Percentiles rank a stretch among this genome's conserved stretches.
Evolutionary conservation across 108 stramenopile genomes (phyloP).

Genomic region (Nitzschia palea): DNA sequence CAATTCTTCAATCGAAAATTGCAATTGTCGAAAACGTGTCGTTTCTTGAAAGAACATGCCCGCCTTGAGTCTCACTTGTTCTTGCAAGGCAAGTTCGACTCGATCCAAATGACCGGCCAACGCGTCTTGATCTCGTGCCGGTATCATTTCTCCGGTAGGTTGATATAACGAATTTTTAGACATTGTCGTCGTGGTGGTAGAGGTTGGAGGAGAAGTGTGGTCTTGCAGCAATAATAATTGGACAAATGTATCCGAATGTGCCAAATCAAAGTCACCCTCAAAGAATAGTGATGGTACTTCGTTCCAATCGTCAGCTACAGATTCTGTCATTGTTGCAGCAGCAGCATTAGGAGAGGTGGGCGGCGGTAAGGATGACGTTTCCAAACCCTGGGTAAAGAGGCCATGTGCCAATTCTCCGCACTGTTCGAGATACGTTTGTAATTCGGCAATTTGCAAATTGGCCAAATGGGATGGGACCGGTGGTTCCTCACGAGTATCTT

Average conservation of each 20-base stretch:
- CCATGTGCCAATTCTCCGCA: conserved; percentile 47
- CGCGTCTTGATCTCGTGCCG: conserved; percentile 59
- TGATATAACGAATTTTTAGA: conserved; percentile 30
- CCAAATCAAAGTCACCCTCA: conserved; percentile 72
- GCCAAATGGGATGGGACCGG: conserved; percentile 36
- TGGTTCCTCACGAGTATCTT: conserved; percentile 19
- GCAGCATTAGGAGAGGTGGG: background rate
- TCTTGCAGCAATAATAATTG: conserved; percentile 55
- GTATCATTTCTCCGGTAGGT: conserved; percentile 54
- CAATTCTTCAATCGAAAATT: conserved; percentile 57
- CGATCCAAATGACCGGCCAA: conserved; percentile 71
- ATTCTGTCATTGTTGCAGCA: background rate
- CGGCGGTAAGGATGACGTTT: conserved; percentile 11
- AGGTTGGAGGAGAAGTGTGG: background rate
- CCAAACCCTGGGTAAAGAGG: conserved; percentile 24
- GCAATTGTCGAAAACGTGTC: conserved; percentile 75
- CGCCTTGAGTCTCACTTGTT: conserved; percentile 78
- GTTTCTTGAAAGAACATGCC: conserved; percentile 86
- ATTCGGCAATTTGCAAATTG: conserved; percentile 19
- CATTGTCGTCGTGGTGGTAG: background rate
- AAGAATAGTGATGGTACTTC: conserved; percentile 73
- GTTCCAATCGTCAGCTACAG: conserved; percentile 1
- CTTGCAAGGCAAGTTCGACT: conserved; percentile 76
- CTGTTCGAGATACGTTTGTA: conserved; percentile 40
- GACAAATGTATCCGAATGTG: conserved; percentile 76